Evolutionary conservation across 2,329 filamentous ascomycete species (phyloP), one percentile per base, ranked within the genome.

Genomic region (Fusarium metavorans): DNA sequence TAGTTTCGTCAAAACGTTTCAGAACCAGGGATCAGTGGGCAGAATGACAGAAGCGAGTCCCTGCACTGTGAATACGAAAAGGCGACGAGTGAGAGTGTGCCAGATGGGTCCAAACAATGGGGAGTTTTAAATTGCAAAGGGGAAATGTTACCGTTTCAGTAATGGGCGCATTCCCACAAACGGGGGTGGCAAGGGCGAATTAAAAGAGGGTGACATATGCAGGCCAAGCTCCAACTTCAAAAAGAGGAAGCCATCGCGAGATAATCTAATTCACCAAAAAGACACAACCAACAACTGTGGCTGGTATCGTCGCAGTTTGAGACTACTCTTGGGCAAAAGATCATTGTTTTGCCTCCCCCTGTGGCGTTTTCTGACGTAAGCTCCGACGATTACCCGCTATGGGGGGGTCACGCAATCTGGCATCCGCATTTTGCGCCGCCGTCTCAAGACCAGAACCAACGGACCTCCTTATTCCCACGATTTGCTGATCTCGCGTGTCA

Each of bases 381-480:
- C 48, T 32, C 76, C 76, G 76, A 76, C 6, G 10, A 71, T 78
- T 77, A 78, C 14, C 76, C 76, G 76, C 2, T 2, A 30, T 32
- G 27, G 48, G 27, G 27, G 16, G 27, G 48, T 52, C 48, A 52
- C 48, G 48, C 48, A 52, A 52, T 52, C 48, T 52, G 48, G 48
- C 48, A 14, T n/a, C 27, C 48, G 48, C 48, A 32, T 52, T 52
- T 52, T 52, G 48, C 48, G 48, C 48, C 48, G 48, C 48, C 48
- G 48, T 30, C 48, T 32, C 48, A 32, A 52, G 27, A 50, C 25
- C 45, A 32, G 37, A 30, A 52, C 27, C 48, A 52, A 52, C 48
- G 6, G 45, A 52, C 48, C 48, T 52, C 48, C 48, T 32, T 52
- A 52, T 52, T 52, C 18, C 48, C 48, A 52, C 48, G 27, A 32